Base-by-base conservation (phyloP, 345 rosid species). In the Cardamine resedifolia region DNA sequence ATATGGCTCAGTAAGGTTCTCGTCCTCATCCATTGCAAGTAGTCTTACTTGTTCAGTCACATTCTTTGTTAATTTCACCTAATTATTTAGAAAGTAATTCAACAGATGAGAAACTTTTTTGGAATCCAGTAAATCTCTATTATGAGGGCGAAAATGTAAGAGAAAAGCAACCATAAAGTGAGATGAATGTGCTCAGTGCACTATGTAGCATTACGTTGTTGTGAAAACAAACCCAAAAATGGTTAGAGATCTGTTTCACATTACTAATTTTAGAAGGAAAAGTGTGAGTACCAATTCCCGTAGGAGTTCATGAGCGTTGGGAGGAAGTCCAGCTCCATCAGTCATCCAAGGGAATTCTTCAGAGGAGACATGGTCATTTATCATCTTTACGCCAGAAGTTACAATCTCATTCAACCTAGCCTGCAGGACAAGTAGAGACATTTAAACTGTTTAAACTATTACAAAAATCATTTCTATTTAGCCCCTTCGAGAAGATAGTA, bases 311-410 rank as follows among this genome's bases (percentile, higher is more conserved):
- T 82, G 85, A 48, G 96, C 99, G 81, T 90, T 88, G 39, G 86
- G 73, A 65, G 98, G 99, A 61, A 96, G 81, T 77, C 99, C 97
- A 83, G 88, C 96, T 77, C 99, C 99, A 83, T 96, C 99, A 55
- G 80, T 77, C 98, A 88, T 92, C 99, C 99, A 96, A 48, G 96
- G 97, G 76, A 62, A 86, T 56, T 88, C 92, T 58, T 81, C 83
- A 45, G 83, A 75, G 51, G 79, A 59, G 21, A 51, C 89, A 74
- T 77, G 82, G 78, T 78, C 82, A 52, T 71, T 63, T 63, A 43
- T 72, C 44, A 77, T 34, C 84, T 83, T 80, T 72, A 73, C 34
- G 56, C 86, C 89, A 71, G 85, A 82, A 27, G 82, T 92, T 66
- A 92, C 87, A 41, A 96, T 87, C 79, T 89, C 94, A 77, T 92